Conservation (phyloP, 1,139 yeast species). For the Sugiyamaella xylanicola region DNA sequence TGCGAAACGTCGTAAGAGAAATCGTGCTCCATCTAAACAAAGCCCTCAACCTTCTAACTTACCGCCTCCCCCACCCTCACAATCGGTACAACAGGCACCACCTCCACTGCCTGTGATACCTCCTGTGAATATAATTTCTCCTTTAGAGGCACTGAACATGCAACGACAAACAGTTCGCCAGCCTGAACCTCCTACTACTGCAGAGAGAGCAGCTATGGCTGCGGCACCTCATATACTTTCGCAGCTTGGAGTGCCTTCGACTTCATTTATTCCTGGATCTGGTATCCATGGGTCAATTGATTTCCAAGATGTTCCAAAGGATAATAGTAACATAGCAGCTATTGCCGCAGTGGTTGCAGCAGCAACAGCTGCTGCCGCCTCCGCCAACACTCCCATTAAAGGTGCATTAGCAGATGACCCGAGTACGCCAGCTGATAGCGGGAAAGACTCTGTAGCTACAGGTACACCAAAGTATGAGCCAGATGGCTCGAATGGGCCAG, state of each 20-base stretch:
- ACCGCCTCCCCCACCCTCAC: constrained; percentile 8
- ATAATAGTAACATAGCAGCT: constrained; percentile 13
- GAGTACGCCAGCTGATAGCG: background rate
- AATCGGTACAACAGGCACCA: background rate
- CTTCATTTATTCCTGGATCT: constrained; percentile 36
- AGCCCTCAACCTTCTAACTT: constrained; percentile 5
- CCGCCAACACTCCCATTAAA: background rate
- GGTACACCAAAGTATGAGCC: background rate
- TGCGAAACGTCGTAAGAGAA: constrained; percentile 6
- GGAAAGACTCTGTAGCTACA: background rate
- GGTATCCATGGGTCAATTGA: constrained; percentile 38
- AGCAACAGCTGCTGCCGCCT: constrained; percentile 14
- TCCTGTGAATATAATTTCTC: constrained; percentile 12
- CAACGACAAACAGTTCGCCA: constrained; percentile 14
- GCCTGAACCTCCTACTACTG: constrained; percentile 10
- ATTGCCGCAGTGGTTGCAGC: constrained; percentile 18
- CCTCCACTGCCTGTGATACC: constrained; percentile 11
- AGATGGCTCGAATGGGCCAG: constrained; percentile 5
- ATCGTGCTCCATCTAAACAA: constrained; percentile 2
- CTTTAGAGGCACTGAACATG: constrained; percentile 14
- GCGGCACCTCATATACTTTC: constrained; percentile 11
- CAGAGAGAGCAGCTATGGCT: constrained; percentile 15
- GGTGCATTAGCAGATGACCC: background rate
- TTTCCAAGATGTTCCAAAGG: constrained; percentile 30
- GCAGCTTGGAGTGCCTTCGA: constrained; percentile 15